A percentile compares a stretch with the other conserved stretches of the same genome.
These are phyloP conservation scores for Penicillium griseofulvum DNA, from an alignment of 2,329 filamentous ascomycete species.

Conservation along the genomic window DNA sequence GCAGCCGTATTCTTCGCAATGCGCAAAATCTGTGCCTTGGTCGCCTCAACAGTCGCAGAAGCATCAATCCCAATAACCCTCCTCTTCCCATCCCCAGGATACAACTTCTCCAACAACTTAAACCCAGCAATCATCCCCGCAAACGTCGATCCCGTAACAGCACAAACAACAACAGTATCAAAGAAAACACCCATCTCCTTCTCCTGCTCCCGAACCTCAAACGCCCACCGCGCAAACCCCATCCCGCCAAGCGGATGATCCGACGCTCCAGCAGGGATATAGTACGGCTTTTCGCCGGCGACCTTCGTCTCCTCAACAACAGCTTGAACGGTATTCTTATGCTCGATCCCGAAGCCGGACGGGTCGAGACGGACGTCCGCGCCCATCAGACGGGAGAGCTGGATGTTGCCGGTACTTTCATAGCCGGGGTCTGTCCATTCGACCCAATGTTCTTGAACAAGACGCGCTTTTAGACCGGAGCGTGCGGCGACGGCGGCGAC, in stretches of 20 bases:
- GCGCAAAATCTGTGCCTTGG: slow-evolving; percentile 62
- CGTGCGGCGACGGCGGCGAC: slow-evolving; percentile 62
- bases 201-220: slow-evolving; percentile 66
- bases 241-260: slow-evolving; percentile 69
- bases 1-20: slow-evolving; percentile 64
- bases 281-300: slow-evolving; percentile 63
- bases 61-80: slow-evolving; percentile 68
- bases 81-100: slow-evolving; percentile 41
- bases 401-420: slow-evolving; percentile 67
- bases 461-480: slow-evolving; percentile 50
- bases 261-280: slow-evolving; percentile 68
- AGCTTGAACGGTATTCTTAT: slow-evolving; percentile 59
- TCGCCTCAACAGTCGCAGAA: slow-evolving; percentile 58
- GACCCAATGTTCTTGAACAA: slow-evolving; percentile 69
- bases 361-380: slow-evolving; percentile 62
- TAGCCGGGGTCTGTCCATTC: slow-evolving; percentile 60
- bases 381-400: slow-evolving; percentile 66
- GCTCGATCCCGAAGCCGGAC: slow-evolving; percentile 64
- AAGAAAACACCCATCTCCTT: slow-evolving; percentile 61
- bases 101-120: slow-evolving; percentile 58
- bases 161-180: slow-evolving; percentile 66
- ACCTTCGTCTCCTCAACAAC: slow-evolving; percentile 54
- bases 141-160: slow-evolving; percentile 68
- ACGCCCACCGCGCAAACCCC: slow-evolving; percentile 69
- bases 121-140: slow-evolving; percentile 72